Evolutionary conservation across 805 yeast genomes (phyloP).

Genomic region (Ogataea glucozyma): DNA sequence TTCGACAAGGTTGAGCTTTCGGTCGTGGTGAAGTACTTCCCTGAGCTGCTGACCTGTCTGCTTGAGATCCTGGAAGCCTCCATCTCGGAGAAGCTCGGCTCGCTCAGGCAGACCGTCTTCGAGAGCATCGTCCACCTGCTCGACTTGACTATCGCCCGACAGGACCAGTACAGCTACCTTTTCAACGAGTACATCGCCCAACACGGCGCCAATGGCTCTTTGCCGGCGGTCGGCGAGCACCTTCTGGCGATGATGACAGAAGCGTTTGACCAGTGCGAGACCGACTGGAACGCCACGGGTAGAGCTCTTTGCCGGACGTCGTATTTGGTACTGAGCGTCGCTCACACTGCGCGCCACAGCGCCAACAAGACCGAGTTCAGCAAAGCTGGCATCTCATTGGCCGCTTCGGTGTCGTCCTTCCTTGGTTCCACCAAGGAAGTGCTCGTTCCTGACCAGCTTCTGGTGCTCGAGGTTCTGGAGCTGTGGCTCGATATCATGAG

Average conservation of each 20-base stretch:
- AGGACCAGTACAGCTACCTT: slow-evolving; percentile 60
- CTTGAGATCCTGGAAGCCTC: slow-evolving; percentile 37
- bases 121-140: slow-evolving; percentile 60
- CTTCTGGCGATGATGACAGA: slow-evolving; percentile 48
- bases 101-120: slow-evolving; percentile 42
- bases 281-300: slow-evolving; percentile 62
- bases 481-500: slow-evolving; percentile 49
- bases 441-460: slow-evolving; percentile 61
- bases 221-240: slow-evolving; percentile 54
- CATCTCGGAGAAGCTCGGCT: slow-evolving; percentile 18
- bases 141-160: slow-evolving; percentile 64
- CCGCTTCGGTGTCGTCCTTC: slow-evolving; percentile 42
- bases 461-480: slow-evolving; percentile 60
- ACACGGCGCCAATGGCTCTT: slow-evolving; percentile 19
- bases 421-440: slow-evolving; percentile 47
- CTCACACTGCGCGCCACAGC: slow-evolving; percentile 29
- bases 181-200: slow-evolving; percentile 50
- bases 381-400: slow-evolving; percentile 30
- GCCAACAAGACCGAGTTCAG: slow-evolving; percentile 14
- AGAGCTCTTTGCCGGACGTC: slow-evolving; percentile 64
- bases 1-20: slow-evolving; percentile 55
- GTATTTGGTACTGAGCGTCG: slow-evolving; percentile 48
- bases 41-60: slow-evolving; percentile 48
- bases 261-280: slow-evolving; percentile 48
- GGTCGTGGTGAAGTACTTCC: slow-evolving; percentile 59